These are phyloP conservation scores for Acacia pycnantha DNA, from an alignment of 331 rosid species.

Conservation along the genomic window DNA sequence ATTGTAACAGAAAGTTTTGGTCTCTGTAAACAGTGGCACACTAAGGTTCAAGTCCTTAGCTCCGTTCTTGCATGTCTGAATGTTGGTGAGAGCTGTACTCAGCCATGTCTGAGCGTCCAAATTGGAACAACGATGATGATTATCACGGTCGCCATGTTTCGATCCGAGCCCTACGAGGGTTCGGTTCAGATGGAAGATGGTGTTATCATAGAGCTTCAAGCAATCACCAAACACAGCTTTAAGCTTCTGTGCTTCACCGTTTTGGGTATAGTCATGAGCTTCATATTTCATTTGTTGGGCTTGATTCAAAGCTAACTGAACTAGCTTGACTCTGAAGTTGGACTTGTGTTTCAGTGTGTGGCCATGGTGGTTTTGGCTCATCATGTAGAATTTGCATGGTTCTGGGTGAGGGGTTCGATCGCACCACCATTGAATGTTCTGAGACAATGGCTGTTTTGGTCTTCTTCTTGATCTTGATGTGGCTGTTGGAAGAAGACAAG, in stretches of 20 bases:
- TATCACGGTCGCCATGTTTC: background rate
- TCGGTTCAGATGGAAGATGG: slow-evolving; percentile 58
- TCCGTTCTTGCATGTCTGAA: slow-evolving; percentile 53
- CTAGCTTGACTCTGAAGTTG: slow-evolving; percentile 45
- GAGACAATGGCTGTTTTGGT: slow-evolving; percentile 1
- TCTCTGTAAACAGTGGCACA: slow-evolving; percentile 33
- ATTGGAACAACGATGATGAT: slow-evolving; percentile 26
- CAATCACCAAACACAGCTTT: slow-evolving; percentile 58
- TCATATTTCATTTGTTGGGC: slow-evolving; percentile 31
- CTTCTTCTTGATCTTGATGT: slow-evolving; percentile 36
- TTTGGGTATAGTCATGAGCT: slow-evolving; percentile 15
- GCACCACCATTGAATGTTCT: slow-evolving; percentile 69
- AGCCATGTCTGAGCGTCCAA: slow-evolving; percentile 93
- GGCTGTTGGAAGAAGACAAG: slow-evolving; percentile 42
- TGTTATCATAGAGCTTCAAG: slow-evolving; percentile 58
- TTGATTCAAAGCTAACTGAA: slow-evolving; percentile 53
- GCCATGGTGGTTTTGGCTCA: slow-evolving; percentile 33
- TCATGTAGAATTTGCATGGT: slow-evolving; percentile 57
- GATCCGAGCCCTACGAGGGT: slow-evolving; percentile 43
- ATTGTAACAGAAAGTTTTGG: slow-evolving; percentile 32
- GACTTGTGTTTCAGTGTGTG: slow-evolving; percentile 38
- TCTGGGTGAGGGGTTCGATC: slow-evolving; percentile 71
- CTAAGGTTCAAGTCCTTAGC: slow-evolving; percentile 51
- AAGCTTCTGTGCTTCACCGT: slow-evolving; percentile 28
- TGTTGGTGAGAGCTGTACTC: slow-evolving; percentile 78